phyloP scores from a whole-genome alignment of 805 yeast genomes.

The Starmerella apis region DNA sequence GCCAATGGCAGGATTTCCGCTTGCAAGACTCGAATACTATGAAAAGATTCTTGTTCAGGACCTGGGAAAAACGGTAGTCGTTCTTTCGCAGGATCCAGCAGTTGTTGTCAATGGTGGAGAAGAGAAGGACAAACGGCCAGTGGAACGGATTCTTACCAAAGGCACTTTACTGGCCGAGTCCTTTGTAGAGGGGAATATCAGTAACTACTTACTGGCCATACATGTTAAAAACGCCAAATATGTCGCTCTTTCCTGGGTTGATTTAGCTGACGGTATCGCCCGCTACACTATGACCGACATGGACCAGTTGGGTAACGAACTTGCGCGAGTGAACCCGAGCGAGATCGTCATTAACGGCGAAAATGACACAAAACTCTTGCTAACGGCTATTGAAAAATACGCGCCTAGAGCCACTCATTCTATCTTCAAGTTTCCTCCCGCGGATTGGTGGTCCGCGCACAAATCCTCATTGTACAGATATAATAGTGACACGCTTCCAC shows the following conservation, averaged over 20 bases:
- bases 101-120: slow-evolving; percentile 28
- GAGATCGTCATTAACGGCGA: slow-evolving; percentile 53
- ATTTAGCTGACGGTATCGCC: slow-evolving; percentile 72
- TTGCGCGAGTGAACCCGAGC: slow-evolving; percentile 68
- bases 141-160: slow-evolving; percentile 75
- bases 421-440: slow-evolving; percentile 38
- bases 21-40: slow-evolving; percentile 57
- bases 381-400: slow-evolving; percentile 35
- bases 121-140: slow-evolving; percentile 43
- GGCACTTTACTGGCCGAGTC: slow-evolving; percentile 88
- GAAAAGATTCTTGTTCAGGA: slow-evolving; percentile 64
- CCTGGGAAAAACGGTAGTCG: slow-evolving; percentile 59
- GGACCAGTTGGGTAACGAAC: slow-evolving; percentile 53
- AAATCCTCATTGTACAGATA: not conserved
- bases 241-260: slow-evolving; percentile 70
- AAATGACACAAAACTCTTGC: slow-evolving; percentile 52
- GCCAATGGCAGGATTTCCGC: slow-evolving; percentile 87
- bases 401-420: slow-evolving; percentile 32
- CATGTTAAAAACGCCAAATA: slow-evolving; percentile 10
- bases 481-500: slow-evolving; percentile 21
- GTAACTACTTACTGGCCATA: slow-evolving; percentile 60
- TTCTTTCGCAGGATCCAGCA: slow-evolving; percentile 45
- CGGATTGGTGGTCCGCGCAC: slow-evolving; percentile 13
- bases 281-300: slow-evolving; percentile 51
- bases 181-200: slow-evolving; percentile 58